These are phyloP conservation scores for Butyriboletus appendiculatus DNA, from an alignment of 1,284 basidiomycete genomes.

Conservation along the genomic window DNA sequence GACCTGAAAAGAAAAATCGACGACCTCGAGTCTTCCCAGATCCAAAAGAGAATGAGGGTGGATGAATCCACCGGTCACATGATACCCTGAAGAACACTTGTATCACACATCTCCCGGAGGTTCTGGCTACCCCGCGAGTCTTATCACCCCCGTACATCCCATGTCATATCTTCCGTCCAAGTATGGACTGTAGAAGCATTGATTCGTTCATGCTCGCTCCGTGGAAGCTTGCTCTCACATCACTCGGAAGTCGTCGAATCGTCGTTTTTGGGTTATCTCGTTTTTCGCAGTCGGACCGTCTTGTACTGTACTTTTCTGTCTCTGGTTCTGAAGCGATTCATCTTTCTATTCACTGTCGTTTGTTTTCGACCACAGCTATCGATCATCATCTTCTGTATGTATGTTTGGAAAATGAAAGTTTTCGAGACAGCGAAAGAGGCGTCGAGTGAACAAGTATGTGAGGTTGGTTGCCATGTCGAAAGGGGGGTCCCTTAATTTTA, in stretches of 20 bases:
- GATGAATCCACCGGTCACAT: slow-evolving; percentile 30
- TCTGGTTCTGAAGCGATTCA: slow-evolving; percentile 19
- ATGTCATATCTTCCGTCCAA: slow-evolving; percentile 27
- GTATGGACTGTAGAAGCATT: slow-evolving; percentile 33
- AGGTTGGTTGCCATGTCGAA: slow-evolving; percentile 31
- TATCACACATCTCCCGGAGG: slow-evolving; percentile 20
- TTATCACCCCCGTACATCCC: slow-evolving; percentile 24
- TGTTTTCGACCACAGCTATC: slow-evolving; percentile 31
- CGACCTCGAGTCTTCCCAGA: slow-evolving; percentile 34
- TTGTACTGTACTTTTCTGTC: slow-evolving; percentile 36
- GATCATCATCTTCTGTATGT: slow-evolving; percentile 33
- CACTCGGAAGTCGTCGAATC: slow-evolving; percentile 32
- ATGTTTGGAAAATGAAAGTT: slow-evolving; percentile 32
- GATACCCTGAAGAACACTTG: slow-evolving; percentile 33
- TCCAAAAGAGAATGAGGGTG: slow-evolving; percentile 42
- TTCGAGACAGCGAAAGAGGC: slow-evolving; percentile 8
- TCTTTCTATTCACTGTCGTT: slow-evolving; percentile 13
- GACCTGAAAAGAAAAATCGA: slow-evolving; percentile 41
- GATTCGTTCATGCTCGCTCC: slow-evolving; percentile 28
- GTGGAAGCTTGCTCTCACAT: slow-evolving; percentile 33
- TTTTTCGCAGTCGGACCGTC: slow-evolving; percentile 34
- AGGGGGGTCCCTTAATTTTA: slow-evolving; percentile 26
- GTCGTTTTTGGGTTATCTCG: slow-evolving; percentile 37
- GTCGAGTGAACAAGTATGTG: neutral
- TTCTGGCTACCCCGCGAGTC: slow-evolving; percentile 24